phyloP scores from a whole-genome alignment of 192 early-diverging fungal genomes.

The Umbelopsis vinacea region DNA sequence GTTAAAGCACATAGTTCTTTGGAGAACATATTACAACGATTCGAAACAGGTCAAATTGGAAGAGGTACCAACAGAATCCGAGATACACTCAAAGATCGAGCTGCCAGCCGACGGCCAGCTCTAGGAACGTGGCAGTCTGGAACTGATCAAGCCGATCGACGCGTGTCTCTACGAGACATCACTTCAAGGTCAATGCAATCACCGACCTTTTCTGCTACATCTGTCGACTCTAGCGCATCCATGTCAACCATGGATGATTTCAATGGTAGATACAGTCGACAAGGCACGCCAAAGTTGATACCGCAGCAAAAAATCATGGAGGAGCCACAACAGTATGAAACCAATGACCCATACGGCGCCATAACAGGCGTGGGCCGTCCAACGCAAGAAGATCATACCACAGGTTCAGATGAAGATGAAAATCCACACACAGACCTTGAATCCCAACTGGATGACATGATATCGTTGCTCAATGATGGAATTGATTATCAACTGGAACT shows the following conservation, averaged over 20 bases:
- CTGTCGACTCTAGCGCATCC: neutral
- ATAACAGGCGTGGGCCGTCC: neutral
- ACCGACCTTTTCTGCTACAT: neutral
- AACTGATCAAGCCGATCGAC: neutral
- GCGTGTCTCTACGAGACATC: neutral
- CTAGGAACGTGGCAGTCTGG: neutral
- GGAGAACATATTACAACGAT: slow-evolving; percentile 7
- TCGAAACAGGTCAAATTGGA: slow-evolving; percentile 1
- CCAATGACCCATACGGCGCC: neutral
- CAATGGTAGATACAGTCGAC: neutral
- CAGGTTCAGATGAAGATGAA: neutral
- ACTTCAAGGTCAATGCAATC: neutral
- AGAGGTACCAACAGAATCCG: neutral
- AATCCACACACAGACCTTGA: neutral
- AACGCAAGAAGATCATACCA: neutral
- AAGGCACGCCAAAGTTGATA: neutral
- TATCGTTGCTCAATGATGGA: slow-evolving; percentile 2
- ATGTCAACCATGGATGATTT: neutral
- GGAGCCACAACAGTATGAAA: neutral
- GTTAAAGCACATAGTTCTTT: neutral
- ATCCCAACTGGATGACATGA: slow-evolving; percentile 13
- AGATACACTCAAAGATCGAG: neutral
- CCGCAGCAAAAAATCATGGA: neutral
- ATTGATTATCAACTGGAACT: slow-evolving; percentile 5
- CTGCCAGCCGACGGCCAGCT: neutral